Base-by-base conservation (phyloP, 179 eudicot genomes). In the Vitellaria paradoxa region DNA sequence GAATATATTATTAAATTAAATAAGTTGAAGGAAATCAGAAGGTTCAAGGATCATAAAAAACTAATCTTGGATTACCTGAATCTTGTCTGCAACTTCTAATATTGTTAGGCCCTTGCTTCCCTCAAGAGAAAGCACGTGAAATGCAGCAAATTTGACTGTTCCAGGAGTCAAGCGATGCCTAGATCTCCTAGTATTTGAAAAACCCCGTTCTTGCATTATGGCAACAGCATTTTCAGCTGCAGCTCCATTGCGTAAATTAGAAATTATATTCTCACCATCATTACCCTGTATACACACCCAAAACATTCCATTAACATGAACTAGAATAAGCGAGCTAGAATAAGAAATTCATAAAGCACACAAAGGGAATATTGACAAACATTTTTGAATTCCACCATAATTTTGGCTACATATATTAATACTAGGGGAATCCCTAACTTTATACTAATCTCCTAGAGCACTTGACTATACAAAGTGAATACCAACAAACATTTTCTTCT, bases 131-230 rank as follows among this genome's bases (percentile, higher is more conserved):
- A 94, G 87, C 79, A 92, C 91, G 81, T 94, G 91, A 88, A 87
- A 94, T 26, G 97, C 98, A 21, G 98, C 98, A 84, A 82, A 94
- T 83, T 94, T 94, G n/a, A 94, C 97, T 11, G 98, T 94, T 81
- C 97, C 98, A 72, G 98, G 98, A 9, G 97, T 94, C 90, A 94
- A 80, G 18, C 98, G 88, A 85, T 94, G 98, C 85, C 95, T 91
- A 30, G 98, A 93, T 85, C 85, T 93, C 73, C 94, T 90, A 18
- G 89, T 90, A 77, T 90, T 91, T 62, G 93, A 83, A 71, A 86
- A 87, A 60, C 97, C 98, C 82, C 90, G 89, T 82, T 90, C 92
- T 78, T 91, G 89, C 98, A 94, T 91, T 24, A 83, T 88, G 65
- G 98, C 86, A 86, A 89, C 87, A 75, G 98, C 98, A 79, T 89